phyloP scores from a whole-genome alignment of 768 basidiomycete genomes.

The Phylloporus rhodoxanthus region DNA sequence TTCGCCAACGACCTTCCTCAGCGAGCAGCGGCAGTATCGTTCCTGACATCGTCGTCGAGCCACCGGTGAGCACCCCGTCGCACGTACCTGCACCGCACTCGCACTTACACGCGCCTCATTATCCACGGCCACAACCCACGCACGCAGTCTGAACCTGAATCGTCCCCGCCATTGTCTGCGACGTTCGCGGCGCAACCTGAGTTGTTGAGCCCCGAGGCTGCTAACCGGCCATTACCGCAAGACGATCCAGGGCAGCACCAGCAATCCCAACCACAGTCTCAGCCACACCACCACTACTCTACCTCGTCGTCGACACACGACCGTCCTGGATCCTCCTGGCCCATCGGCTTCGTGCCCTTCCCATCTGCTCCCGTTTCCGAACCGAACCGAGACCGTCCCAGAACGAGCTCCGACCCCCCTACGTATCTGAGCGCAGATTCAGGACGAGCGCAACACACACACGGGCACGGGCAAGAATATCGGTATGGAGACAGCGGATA shows the following conservation, averaged over 20 bases:
- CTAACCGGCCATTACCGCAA: conserved; percentile 24
- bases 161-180: conserved; percentile 28
- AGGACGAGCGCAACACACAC: too few relatives aligned
- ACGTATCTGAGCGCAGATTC: not conserved
- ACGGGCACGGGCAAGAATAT: not conserved
- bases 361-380: not conserved
- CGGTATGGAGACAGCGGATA: not conserved
- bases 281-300: not conserved
- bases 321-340: conserved; percentile 15
- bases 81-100: not conserved
- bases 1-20: conserved; percentile 30
- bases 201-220: conserved; percentile 41
- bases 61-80: conserved; percentile 35
- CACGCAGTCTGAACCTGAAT: conserved; percentile 37
- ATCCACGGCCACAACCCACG: not conserved
- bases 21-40: conserved; percentile 25
- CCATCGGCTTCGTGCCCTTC: conserved; percentile 18
- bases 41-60: conserved; percentile 40
- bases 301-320: not conserved
- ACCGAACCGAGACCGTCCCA: not conserved
- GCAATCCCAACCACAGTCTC: not conserved
- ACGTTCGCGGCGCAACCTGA: conserved; percentile 33
- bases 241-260: conserved; percentile 8
- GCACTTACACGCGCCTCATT: not conserved
- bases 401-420: not conserved